Evolutionary conservation across 2,329 filamentous ascomycete species (phyloP).

Genomic region (Stagonosporopsis cucurbitacearum): DNA sequence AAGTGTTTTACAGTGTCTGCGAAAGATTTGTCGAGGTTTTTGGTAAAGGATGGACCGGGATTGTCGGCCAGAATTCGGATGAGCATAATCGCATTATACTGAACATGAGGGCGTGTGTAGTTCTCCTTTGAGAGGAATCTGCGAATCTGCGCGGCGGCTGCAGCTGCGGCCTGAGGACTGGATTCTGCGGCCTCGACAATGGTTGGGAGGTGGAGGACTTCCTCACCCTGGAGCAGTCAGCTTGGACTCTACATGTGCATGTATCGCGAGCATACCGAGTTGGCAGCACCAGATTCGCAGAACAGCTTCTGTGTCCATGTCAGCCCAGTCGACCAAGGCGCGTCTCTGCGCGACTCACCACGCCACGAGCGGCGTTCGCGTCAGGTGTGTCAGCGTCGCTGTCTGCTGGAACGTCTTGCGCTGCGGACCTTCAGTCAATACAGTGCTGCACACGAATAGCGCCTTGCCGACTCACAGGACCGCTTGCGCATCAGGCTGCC

Average conservation of each 20-base stretch:
- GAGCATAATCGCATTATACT: slow-evolving; percentile 97
- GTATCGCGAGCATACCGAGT: slow-evolving; percentile 44
- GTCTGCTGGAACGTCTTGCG: slow-evolving; percentile 37
- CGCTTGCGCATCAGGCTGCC: slow-evolving; percentile 47
- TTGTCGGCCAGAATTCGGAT: slow-evolving; percentile 91
- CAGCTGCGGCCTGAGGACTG: slow-evolving; percentile 81
- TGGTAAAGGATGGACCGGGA: slow-evolving; percentile 87
- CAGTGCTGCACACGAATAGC: neutral
- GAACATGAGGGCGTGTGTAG: slow-evolving; percentile 68
- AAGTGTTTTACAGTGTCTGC: slow-evolving; percentile 76
- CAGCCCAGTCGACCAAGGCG: slow-evolving; percentile 12
- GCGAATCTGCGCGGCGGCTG: slow-evolving; percentile 80
- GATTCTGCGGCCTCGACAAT: slow-evolving; percentile 97
- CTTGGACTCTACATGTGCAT: neutral
- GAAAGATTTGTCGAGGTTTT: slow-evolving; percentile 86
- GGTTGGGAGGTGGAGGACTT: slow-evolving; percentile 87
- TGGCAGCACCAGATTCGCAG: slow-evolving; percentile 74
- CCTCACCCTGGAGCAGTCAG: slow-evolving; percentile 68
- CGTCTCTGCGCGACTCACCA: slow-evolving; percentile 60
- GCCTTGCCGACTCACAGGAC: slow-evolving; percentile 28
- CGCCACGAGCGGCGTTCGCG: slow-evolving; percentile 67
- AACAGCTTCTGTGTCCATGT: slow-evolving; percentile 70
- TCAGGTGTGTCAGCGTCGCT: slow-evolving; percentile 67
- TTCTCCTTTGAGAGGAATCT: slow-evolving; percentile 81
- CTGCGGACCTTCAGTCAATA: slow-evolving; percentile 28